These are phyloP conservation scores for Rhodotorula glutinis DNA, from an alignment of 1,284 basidiomycete species.

Conservation along the genomic window DNA sequence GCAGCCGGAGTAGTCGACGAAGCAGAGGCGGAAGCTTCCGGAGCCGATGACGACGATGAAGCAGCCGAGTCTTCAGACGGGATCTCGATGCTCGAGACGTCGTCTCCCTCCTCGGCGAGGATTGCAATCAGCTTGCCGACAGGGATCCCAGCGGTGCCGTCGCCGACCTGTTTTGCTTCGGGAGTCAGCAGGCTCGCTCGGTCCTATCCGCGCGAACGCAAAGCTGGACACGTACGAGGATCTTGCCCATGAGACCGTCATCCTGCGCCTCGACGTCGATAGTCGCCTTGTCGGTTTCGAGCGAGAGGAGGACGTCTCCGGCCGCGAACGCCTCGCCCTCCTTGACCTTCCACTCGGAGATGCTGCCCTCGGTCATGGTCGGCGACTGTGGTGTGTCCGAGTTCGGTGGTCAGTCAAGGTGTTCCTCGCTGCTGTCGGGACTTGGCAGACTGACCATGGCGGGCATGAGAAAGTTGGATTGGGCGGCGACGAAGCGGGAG, in stretches of 20 bases:
- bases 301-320: slow-evolving; percentile 46
- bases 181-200: no score
- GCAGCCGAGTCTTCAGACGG: slow-evolving; percentile 34
- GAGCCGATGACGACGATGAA: slow-evolving; percentile 11
- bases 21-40: slow-evolving; percentile 11
- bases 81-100: slow-evolving; percentile 46
- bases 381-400: slow-evolving; percentile 28
- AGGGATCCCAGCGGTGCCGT: slow-evolving; percentile 46
- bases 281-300: slow-evolving; percentile 46
- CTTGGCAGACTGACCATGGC: slow-evolving; percentile 12
- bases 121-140: slow-evolving; percentile 50
- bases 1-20: slow-evolving; percentile 1
- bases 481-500: slow-evolving; percentile 8
- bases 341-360: slow-evolving; percentile 48
- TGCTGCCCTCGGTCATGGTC: slow-evolving; percentile 44
- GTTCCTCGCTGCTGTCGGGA: not conserved
- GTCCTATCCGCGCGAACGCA: no score
- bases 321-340: slow-evolving; percentile 49
- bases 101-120: slow-evolving; percentile 52
- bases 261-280: slow-evolving; percentile 53
- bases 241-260: slow-evolving; percentile 51
- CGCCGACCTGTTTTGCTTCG: slow-evolving; percentile 40
- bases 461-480: slow-evolving; percentile 25
- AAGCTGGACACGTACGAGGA: slow-evolving; percentile 38
- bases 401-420: not conserved